Base-by-base conservation (phyloP, 495 filamentous ascomycete species). In the Astrothelium subdiscretum region DNA sequence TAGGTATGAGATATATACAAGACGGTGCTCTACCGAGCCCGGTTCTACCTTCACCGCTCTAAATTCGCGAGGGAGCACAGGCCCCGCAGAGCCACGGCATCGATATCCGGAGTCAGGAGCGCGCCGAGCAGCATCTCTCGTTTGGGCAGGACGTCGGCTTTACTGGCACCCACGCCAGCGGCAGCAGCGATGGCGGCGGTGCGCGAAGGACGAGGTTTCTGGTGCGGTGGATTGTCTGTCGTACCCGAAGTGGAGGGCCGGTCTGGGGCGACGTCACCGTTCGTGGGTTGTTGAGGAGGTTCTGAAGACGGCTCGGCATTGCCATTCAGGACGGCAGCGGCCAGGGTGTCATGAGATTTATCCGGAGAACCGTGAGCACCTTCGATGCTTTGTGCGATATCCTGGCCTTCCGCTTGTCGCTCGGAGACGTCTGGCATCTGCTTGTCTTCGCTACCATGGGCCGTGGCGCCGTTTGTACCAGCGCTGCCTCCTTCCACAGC, bases 121-220 rank as follows among this genome's bases (percentile, higher is more conserved):
- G 72, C 72, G 12, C 71, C 68, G 3, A 76, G 60, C 18, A 76
- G 44, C 38, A 65, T 64, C 61, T 73, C 68, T 12, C 68, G 67
- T 54, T 69, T 69, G 18, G 73, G 73, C n/a, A 76, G 58, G n/a
- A 73, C 66, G 22, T 73, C 71, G 38, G 65, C 66, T 24, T 51
- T 40, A 15, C 48, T 54, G 0, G 48, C 48, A 15, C 48, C 48
- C 11, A 54, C 20, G 48, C 48, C 48, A 0, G 29, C 48, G 29
- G 48, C 48, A 0, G 48, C 24, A 15, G 43, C n/a, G 35, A 38
- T 38, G 35, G 35, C 35, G 15, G 35, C 35, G 35, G 35, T 38
- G 35, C 35, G 35, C 15, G 35, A 38, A 15, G 35, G 35, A 8
- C 1, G 35, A 15, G 35, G 15, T 15, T 38, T 38, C 0, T 15